Evolutionary conservation across 352 stramenopile species (phyloP).

Genomic region (Thalassiosira pacifica): DNA sequence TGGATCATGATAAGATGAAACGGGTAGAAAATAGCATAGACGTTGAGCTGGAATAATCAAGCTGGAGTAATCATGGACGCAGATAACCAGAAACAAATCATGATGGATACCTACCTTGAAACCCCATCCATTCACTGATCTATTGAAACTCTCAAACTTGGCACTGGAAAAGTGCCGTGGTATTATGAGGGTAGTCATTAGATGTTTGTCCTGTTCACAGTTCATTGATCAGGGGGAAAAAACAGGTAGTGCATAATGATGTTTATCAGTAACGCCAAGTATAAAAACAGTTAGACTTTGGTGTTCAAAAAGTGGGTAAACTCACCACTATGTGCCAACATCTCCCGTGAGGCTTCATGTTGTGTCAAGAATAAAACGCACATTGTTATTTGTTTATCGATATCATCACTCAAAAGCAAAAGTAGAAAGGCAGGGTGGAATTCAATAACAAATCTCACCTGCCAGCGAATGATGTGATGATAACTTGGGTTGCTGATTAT

Average conservation of each 20-base stretch:
- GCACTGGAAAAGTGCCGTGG: constrained; percentile 47
- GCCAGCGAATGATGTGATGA: constrained; percentile 74
- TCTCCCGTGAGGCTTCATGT: constrained; percentile 67
- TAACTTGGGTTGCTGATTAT: constrained; percentile 76
- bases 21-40: no score
- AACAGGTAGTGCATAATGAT: constrained; percentile 39
- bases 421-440: background rate
- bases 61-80: no score
- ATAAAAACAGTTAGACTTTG: constrained; percentile 1
- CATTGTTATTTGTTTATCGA: background rate
- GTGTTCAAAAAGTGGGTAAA: constrained; percentile 7
- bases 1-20: background rate
- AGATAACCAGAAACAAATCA: no score
- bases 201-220: constrained; percentile 43
- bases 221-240: no score
- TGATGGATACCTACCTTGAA: constrained; percentile 67
- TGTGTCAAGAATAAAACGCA: background rate
- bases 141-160: constrained; percentile 66
- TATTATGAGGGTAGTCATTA: constrained; percentile 36
- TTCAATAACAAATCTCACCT: constrained; percentile 8
- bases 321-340: constrained; percentile 69
- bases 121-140: constrained; percentile 62
- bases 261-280: constrained; percentile 65
- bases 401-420: background rate
- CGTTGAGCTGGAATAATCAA: background rate